Conservation (phyloP, 2,329 filamentous ascomycete genomes). For the Diaporthe sp. region DNA sequence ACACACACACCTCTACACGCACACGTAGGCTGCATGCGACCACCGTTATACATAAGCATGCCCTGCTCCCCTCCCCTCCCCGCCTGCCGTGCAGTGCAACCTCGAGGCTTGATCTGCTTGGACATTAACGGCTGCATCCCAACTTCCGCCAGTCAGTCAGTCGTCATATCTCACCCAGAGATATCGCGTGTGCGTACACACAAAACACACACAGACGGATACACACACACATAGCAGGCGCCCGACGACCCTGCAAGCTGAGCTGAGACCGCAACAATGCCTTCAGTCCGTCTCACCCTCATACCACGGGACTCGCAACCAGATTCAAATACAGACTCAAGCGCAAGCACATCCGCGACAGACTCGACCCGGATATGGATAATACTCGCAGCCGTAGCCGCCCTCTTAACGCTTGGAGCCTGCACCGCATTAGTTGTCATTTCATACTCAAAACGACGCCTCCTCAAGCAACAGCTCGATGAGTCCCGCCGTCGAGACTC, state of each 20-base stretch:
- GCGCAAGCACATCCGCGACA: conserved; percentile 45
- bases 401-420: conserved; percentile 45
- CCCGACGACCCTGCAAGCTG: not conserved
- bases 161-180: not conserved
- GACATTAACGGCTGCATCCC: not conserved
- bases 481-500: conserved; percentile 46
- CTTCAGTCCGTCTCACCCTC: conserved; percentile 7
- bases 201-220: not conserved
- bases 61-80: not conserved
- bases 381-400: conserved; percentile 46
- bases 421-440: conserved; percentile 44
- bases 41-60: conserved; percentile 27
- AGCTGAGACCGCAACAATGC: conserved; percentile 19
- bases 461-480: conserved; percentile 40
- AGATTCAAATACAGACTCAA: conserved; percentile 42
- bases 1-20: not conserved
- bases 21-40: conserved; percentile 4
- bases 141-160: not conserved
- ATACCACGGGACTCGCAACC: not conserved
- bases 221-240: not conserved
- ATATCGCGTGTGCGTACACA: conserved; percentile 4
- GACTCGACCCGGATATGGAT: conserved; percentile 44
- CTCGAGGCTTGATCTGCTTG: not conserved
- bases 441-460: conserved; percentile 38
- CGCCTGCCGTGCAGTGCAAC: conserved; percentile 7